Evolutionary conservation across 106 monocot species (phyloP).

Genomic region (Ottelia alismoides): DNA sequence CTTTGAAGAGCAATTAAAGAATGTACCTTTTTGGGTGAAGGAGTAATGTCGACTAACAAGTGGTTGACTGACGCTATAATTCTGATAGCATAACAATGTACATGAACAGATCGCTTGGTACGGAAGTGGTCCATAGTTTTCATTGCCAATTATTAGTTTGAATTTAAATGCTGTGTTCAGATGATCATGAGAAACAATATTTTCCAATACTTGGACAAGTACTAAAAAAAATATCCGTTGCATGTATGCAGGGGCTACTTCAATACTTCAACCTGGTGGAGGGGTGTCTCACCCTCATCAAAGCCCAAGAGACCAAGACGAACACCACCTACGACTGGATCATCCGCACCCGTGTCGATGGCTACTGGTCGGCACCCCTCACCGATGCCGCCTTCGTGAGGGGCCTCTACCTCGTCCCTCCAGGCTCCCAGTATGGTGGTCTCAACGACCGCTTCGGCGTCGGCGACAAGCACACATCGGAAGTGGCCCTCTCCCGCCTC

Average conservation of each 20-base stretch:
- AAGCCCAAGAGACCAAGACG: conserved; percentile 20
- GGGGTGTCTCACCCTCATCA: conserved; percentile 53
- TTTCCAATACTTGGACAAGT: too few relatives aligned
- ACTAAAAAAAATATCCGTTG: too few relatives aligned
- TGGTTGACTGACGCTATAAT: too few relatives aligned
- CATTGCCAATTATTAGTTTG: too few relatives aligned
- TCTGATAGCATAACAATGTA: too few relatives aligned
- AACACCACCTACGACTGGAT: conserved; percentile 67
- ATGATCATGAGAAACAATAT: too few relatives aligned
- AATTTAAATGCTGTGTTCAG: too few relatives aligned
- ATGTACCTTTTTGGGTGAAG: too few relatives aligned
- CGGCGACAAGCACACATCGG: conserved; percentile 38
- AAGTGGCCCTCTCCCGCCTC: conserved; percentile 42
- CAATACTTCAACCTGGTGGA: conserved; percentile 80
- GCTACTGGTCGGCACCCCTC: conserved; percentile 55
- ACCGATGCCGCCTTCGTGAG: conserved; percentile 10
- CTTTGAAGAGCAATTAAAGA: too few relatives aligned
- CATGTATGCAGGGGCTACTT: conserved; percentile 59
- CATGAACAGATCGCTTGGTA: too few relatives aligned
- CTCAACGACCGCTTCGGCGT: conserved; percentile 77
- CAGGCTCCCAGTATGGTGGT: conserved; percentile 54
- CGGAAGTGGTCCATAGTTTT: too few relatives aligned
- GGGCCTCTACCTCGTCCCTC: conserved; percentile 42
- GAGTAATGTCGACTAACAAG: too few relatives aligned
- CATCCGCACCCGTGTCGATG: conserved; percentile 74